These are phyloP conservation scores for Trichoderma atroviride DNA, from an alignment of 2,329 filamentous ascomycete species.

Conservation along the genomic window DNA sequence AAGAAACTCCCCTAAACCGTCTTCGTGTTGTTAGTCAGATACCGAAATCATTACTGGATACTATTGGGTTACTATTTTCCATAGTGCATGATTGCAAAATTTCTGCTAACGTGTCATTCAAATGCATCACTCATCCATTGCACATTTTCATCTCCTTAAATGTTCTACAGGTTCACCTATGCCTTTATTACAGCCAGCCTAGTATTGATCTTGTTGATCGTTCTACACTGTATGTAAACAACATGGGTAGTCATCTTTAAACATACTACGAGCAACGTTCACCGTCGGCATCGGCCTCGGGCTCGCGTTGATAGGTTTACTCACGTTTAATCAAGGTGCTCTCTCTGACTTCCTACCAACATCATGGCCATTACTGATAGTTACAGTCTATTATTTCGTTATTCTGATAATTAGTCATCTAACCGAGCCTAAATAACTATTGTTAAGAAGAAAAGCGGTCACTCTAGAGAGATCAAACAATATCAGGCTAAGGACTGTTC, in stretches of 20 bases:
- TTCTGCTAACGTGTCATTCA: neutral
- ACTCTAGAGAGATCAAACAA: neutral
- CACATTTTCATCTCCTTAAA: no score
- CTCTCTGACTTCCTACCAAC: neutral
- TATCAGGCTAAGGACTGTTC: neutral
- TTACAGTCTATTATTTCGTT: neutral
- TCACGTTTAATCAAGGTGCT: neutral
- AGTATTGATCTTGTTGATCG: neutral
- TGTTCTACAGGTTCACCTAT: neutral
- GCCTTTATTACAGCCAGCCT: neutral
- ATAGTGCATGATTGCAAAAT: neutral
- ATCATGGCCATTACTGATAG: neutral
- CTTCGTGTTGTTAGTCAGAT: no score
- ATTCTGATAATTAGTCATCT: neutral
- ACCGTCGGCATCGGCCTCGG: neutral
- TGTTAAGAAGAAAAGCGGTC: neutral
- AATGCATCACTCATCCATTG: neutral
- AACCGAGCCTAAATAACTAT: neutral
- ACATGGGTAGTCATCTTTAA: neutral
- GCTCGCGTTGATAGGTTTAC: neutral
- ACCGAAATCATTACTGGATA: no score
- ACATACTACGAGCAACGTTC: slow-evolving; percentile 1
- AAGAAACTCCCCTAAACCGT: neutral
- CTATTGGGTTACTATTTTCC: no score
- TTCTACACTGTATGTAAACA: slow-evolving; percentile 1